Conservation (phyloP, 1,139 yeast genomes). For the Taphrina wiesneri region DNA sequence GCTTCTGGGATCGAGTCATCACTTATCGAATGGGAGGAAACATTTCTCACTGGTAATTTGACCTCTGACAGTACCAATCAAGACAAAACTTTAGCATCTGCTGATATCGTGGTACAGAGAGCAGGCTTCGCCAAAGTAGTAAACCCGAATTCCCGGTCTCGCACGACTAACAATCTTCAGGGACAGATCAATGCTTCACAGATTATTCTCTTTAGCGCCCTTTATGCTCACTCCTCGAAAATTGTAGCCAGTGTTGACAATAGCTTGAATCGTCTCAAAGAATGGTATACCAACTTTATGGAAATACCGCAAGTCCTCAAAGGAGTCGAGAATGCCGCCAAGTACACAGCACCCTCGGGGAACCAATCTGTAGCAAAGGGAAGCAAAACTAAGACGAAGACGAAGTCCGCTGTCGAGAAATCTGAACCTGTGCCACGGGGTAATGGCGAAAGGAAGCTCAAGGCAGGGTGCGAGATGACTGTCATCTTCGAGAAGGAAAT, state of each 20-base stretch:
- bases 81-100: constrained; percentile 33
- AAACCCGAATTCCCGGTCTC: neutral
- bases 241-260: neutral
- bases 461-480: constrained; percentile 45
- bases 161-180: neutral
- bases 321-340: constrained; percentile 29
- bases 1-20: constrained; percentile 23
- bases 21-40: constrained; percentile 41
- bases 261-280: neutral
- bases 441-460: constrained; percentile 45
- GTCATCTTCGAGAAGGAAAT: constrained; percentile 44
- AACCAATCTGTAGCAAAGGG: constrained; percentile 36
- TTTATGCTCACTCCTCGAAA: constrained; percentile 9
- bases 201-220: constrained; percentile 19
- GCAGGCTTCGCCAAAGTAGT: constrained; percentile 38
- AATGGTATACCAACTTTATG: constrained; percentile 14
- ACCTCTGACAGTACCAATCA: constrained; percentile 40
- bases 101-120: constrained; percentile 33
- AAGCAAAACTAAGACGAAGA: constrained; percentile 40
- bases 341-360: constrained; percentile 49
- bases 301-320: constrained; percentile 16
- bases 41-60: constrained; percentile 42
- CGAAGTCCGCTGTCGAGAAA: constrained; percentile 43
- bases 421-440: constrained; percentile 34
- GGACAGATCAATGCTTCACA: constrained; percentile 22